Evolutionary conservation across 2,329 filamentous ascomycete species (phyloP), one percentile per base, ranked within the genome.

Genomic region (Drechslera avenae): DNA sequence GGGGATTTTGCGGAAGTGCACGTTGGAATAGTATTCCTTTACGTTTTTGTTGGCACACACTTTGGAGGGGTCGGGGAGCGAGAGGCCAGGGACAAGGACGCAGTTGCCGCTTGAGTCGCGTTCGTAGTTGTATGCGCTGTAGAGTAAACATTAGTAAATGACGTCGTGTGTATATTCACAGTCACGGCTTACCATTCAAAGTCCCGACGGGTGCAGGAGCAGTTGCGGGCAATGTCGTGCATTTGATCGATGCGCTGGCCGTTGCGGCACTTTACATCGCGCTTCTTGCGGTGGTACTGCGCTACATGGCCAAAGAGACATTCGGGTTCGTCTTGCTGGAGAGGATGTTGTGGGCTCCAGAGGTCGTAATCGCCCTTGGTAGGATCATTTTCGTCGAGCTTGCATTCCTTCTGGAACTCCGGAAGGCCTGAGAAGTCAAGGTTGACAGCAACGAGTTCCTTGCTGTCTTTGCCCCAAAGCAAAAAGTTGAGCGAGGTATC

Each of bases 301-400:
- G 92, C 86, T 50, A 90, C 83, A 70, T 97, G 95, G 1, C 94
- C 94, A 67, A 99, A 99, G 2, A 99, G 81, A 73, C 94, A 99
- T 61, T 92, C 85, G 54, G 89, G 80, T 7, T 88, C 77, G 59
- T 89, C 66, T 83, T 91, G 85, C 57, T 91, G 81, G 53, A 87
- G 77, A 2, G 94, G 94, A 71, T 97, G 94, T 64, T 85, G 86
- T 2, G 94, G 93, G 39, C 84, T 85, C 93, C 93, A 99, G 4
- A 95, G 76, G 54, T 89, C 83, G 74, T 97, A 99, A 74, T 97
- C 90, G 52, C 78, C 78, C 12, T 80, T 79, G 17, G 84, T 81
- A 13, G 81, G 81, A 34, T 82, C 66, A 3, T 79, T 69, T 57
- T 93, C 86, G 52, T 88, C 78, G 46, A 88, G 77, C 42, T 86